phyloP scores from a whole-genome alignment of 345 rosid species.

The Salix arbutifolia region DNA sequence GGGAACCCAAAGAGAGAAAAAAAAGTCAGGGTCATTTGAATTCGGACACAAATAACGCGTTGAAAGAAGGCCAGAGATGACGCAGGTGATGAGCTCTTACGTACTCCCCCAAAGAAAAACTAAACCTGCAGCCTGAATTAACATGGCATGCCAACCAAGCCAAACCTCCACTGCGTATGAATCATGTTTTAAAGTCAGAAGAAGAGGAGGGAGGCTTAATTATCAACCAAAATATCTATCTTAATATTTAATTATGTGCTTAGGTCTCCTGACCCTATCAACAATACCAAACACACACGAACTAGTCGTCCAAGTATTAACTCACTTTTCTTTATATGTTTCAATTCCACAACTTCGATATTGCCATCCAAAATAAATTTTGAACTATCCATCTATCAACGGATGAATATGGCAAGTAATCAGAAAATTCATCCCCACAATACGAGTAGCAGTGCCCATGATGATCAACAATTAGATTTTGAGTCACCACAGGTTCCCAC shows the following conservation, averaged over 20 bases:
- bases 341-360: too few relatives aligned
- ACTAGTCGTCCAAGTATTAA: too few relatives aligned
- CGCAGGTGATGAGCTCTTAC: too few relatives aligned
- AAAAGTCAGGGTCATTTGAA: background rate
- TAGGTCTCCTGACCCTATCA: too few relatives aligned
- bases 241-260: too few relatives aligned
- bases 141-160: background rate
- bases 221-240: background rate
- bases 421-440: conserved; percentile 59
- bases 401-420: conserved; percentile 38
- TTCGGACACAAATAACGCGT: background rate
- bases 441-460: background rate
- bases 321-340: too few relatives aligned
- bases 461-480: conserved; percentile 22
- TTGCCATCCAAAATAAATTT: too few relatives aligned
- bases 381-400: background rate
- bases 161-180: background rate
- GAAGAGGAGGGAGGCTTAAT: background rate
- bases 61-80: too few relatives aligned
- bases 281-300: too few relatives aligned
- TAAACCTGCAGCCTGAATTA: background rate
- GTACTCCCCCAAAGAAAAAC: background rate
- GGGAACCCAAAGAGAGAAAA: background rate
- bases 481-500: conserved; percentile 49
- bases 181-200: background rate